phyloP scores from a whole-genome alignment of 176 grass and related monocot species.

The Ensete ventricosum region DNA sequence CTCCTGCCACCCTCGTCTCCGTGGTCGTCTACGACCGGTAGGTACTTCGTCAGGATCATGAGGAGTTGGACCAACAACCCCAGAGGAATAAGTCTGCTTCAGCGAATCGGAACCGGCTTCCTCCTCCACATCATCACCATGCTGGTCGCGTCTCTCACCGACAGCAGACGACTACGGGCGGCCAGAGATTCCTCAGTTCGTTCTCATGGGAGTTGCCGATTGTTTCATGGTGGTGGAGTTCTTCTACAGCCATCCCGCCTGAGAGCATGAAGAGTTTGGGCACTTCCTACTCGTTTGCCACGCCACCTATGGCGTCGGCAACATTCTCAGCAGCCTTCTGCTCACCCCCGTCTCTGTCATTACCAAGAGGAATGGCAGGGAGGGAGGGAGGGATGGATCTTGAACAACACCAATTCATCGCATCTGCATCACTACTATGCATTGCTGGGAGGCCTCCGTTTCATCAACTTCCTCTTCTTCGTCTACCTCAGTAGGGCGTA shows the following conservation, averaged over 20 bases:
- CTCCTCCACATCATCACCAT: background rate
- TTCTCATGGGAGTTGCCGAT: slow-evolving; percentile 5
- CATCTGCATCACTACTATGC: slow-evolving; percentile 18
- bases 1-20: background rate
- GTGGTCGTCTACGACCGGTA: slow-evolving; percentile 8
- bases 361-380: background rate
- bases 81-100: background rate
- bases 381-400: slow-evolving; percentile 5
- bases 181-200: slow-evolving; percentile 2
- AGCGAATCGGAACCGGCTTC: background rate
- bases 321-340: slow-evolving; percentile 6
- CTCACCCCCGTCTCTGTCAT: background rate
- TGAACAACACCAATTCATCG: slow-evolving; percentile 4
- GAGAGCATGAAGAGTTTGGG: slow-evolving; percentile 16
- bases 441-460: background rate
- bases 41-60: background rate
- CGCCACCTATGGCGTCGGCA: background rate
- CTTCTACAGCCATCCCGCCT: slow-evolving; percentile 11
- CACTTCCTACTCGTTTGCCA: background rate
- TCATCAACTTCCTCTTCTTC: slow-evolving; percentile 6
- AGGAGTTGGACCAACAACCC: background rate
- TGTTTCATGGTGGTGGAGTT: background rate
- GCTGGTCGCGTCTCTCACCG: background rate
- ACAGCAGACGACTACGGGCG: background rate
- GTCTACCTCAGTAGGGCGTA: background rate